Conservation (phyloP, 805 yeast species). For the Starmera dryadoides region DNA sequence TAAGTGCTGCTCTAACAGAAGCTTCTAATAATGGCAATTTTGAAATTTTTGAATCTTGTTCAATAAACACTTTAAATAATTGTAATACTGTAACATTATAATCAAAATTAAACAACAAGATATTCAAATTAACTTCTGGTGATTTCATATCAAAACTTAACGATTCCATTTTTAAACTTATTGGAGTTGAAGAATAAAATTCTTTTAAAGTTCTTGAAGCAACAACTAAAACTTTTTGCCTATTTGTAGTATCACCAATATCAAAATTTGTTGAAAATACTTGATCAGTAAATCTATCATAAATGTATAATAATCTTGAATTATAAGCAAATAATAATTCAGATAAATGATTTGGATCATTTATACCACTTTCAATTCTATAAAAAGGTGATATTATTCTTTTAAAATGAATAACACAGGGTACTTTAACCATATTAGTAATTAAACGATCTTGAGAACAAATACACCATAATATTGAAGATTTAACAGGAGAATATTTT, state of each 20-base stretch:
- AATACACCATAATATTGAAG: slow-evolving; percentile 24
- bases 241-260: slow-evolving; percentile 24
- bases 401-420: slow-evolving; percentile 26
- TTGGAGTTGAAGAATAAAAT: slow-evolving; percentile 17
- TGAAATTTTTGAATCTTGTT: slow-evolving; percentile 7
- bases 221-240: slow-evolving; percentile 16
- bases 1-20: slow-evolving; percentile 11
- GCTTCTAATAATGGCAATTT: slow-evolving; percentile 13
- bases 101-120: slow-evolving; percentile 17
- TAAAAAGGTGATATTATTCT: slow-evolving; percentile 26
- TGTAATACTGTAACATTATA: slow-evolving; percentile 16
- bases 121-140: slow-evolving; percentile 4
- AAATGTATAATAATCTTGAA: slow-evolving; percentile 23
- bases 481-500: slow-evolving; percentile 16
- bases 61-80: slow-evolving; percentile 16
- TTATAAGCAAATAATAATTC: slow-evolving; percentile 22
- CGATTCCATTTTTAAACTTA: slow-evolving; percentile 3
- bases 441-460: slow-evolving; percentile 25
- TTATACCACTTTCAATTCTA: slow-evolving; percentile 9
- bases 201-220: slow-evolving; percentile 19
- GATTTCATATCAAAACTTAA: not conserved
- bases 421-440: slow-evolving; percentile 20
- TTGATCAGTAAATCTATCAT: slow-evolving; percentile 27
- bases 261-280: slow-evolving; percentile 24
- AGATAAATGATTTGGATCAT: slow-evolving; percentile 6